Evolutionary conservation across 345 rosid species (phyloP), one percentile per base, ranked within the genome.

Genomic region (Mallotus nudiflorus): DNA sequence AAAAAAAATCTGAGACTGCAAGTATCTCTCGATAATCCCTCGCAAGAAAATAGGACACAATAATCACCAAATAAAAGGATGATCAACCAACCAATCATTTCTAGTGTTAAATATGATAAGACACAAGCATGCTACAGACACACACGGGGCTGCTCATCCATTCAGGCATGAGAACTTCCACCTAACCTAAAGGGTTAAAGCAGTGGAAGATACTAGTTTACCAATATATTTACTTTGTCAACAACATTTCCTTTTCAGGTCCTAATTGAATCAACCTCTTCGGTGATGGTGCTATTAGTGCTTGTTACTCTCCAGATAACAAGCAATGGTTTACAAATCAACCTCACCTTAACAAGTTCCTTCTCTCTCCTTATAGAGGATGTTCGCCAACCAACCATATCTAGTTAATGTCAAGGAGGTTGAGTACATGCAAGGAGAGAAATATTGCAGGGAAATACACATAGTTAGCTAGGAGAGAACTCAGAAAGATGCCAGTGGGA

Each of bases 331-430:
- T 9, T 33, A 35, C n/a, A 37, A 63, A 42, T 9, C 6, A 42
- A 45, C 27, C 84, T 83, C 77, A 91, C 98, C 91, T 83, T 87
- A 22, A 85, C 81, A 72, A 90, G 97, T 82, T 94, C 98, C 20
- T 76, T 85, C 81, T 90, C 97, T 81, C 98, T 85, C 82, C 98
- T 90, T 63, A 94, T 83, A 65, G 98, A 94, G 57, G 98, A 95
- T 62, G 97, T 95, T 66, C 99, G 99, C 99, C 99, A 95, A 65
- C 99, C 99, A 72, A 95, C 99, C 99, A 95, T 92, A 81, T 95
- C 98, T 91, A 79, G 63, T 71, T 58, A 14, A 58, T 54, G 85
- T 80, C 82, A 89, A 89, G 80, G 82, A 85, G 79, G 60, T 63
- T 52, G 67, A 39, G 18, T 16, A 62, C 9, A 42, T 22, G 65